These are phyloP conservation scores for Plantago coronopus DNA, from an alignment of 305 asterid species.

Conservation along the genomic window DNA sequence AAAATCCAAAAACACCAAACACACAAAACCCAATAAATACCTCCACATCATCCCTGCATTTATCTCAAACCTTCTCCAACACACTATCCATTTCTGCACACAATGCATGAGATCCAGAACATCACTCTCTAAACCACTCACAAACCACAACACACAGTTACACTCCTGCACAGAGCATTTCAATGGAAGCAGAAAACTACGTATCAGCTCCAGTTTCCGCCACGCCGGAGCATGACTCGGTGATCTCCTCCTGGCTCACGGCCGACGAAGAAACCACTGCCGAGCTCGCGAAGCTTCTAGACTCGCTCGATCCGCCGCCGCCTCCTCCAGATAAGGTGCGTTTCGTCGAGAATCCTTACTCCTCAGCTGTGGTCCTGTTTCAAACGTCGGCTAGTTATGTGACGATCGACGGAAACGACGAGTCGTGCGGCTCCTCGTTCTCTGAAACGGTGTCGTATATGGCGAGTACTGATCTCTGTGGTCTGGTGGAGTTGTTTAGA, in stretches of 20 bases:
- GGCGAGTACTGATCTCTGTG: conserved; percentile 64
- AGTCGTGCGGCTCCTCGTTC: conserved; percentile 72
- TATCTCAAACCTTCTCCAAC: no score
- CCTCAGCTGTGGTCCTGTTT: conserved; percentile 30
- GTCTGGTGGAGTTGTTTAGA: conserved; percentile 18
- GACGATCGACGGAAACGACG: conserved; percentile 73
- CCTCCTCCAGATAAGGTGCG: conserved; percentile 44
- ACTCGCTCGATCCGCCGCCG: conserved; percentile 29
- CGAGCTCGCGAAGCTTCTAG: conserved; percentile 55
- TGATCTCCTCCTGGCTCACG: conserved; percentile 35
- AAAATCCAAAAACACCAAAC: no score
- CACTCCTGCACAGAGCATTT: no score
- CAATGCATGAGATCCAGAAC: no score
- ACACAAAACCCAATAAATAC: no score
- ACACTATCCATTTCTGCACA: no score
- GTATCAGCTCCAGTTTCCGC: no score
- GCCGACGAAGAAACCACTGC: conserved; percentile 47
- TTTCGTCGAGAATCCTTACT: conserved; percentile 60
- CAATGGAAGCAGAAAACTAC: no score
- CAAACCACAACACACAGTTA: no score
- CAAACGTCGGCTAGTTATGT: conserved; percentile 58
- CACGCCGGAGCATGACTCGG: conserved; percentile 9
- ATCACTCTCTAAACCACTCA: no score
- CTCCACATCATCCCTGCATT: no score
- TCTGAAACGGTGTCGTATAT: conserved; percentile 55